Conservation (phyloP, 2,329 filamentous ascomycete genomes). For the Westerdykella sp. region DNA sequence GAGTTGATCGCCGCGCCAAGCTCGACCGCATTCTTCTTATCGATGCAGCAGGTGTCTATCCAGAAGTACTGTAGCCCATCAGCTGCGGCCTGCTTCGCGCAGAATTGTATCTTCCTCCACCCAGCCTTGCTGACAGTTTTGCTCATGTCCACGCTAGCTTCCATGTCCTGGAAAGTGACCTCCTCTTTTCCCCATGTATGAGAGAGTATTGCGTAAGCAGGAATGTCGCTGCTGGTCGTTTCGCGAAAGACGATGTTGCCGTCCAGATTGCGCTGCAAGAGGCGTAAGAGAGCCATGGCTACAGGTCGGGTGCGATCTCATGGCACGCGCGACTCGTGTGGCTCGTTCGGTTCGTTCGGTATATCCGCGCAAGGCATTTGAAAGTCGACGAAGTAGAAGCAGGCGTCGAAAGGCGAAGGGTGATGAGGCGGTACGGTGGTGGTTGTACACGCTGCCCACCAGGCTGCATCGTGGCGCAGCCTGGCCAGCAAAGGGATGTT, state of each 20-base stretch:
- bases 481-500: conserved; percentile 6
- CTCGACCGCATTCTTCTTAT: no score
- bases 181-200: conserved; percentile 14
- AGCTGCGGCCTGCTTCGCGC: conserved; percentile 10
- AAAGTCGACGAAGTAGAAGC: conserved; percentile 5
- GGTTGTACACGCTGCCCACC: conserved; percentile 8
- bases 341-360: conserved; percentile 7
- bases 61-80: conserved; percentile 13
- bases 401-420: conserved; percentile 2
- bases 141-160: conserved; percentile 6
- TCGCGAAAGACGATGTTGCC: no score
- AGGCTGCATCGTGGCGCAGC: conserved; percentile 10
- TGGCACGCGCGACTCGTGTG: conserved; percentile 5
- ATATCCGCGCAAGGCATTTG: conserved; percentile 5
- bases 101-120: conserved; percentile 16
- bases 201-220: conserved; percentile 15
- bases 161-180: conserved; percentile 14
- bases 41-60: no score
- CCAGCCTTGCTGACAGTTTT: conserved; percentile 9
- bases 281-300: conserved; percentile 1
- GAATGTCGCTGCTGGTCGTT: conserved; percentile 1
- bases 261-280: no score
- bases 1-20: no score
- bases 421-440: conserved; percentile 2
- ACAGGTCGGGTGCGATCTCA: conserved; percentile 6